phyloP scores from a whole-genome alignment of 148 eudicot species.

The Rhododendron henanense region DNA sequence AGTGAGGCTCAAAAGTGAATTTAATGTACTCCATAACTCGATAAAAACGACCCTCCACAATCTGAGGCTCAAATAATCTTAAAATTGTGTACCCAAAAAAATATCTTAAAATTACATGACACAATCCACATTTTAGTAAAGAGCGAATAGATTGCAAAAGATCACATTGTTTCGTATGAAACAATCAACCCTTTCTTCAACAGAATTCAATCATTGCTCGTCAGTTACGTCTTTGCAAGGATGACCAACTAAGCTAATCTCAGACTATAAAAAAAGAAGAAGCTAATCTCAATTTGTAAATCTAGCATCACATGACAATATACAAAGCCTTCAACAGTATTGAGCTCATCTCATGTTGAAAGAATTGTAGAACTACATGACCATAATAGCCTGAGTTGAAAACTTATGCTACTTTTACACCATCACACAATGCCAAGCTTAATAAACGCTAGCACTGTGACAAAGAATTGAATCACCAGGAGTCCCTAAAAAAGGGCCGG shows the following conservation, averaged over 20 bases:
- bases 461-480: not conserved
- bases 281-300: not conserved
- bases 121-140: too few relatives aligned
- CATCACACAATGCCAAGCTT: not conserved
- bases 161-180: not conserved
- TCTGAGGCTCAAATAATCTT: too few relatives aligned
- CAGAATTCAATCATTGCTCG: not conserved
- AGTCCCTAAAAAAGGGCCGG: not conserved
- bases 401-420: not conserved
- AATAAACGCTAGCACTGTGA: not conserved
- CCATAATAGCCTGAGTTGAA: not conserved
- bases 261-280: not conserved
- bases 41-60: too few relatives aligned
- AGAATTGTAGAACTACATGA: not conserved
- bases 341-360: not conserved
- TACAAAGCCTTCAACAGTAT: not conserved
- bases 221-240: not conserved
- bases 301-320: not conserved
- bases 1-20: too few relatives aligned
- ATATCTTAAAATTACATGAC: too few relatives aligned
- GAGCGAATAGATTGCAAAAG: not conserved
- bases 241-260: not conserved
- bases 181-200: not conserved
- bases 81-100: too few relatives aligned
- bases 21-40: too few relatives aligned